Evolutionary conservation across 139 green algal species (phyloP), one percentile per base, ranked within the genome.

Genomic region (Chlorella vulgaris): DNA sequence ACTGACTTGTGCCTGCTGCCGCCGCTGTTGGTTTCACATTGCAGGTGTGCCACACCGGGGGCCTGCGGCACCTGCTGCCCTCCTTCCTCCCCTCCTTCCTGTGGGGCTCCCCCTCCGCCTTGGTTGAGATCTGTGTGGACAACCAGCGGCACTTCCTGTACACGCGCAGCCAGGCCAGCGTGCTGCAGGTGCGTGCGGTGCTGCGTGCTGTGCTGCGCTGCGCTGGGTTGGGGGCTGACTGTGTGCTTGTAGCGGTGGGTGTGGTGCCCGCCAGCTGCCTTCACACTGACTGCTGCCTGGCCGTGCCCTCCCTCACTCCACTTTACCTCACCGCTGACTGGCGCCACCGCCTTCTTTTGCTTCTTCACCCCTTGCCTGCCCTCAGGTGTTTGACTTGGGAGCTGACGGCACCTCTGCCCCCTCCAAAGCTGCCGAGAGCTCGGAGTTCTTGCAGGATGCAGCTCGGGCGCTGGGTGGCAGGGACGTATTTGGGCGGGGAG

Each of bases 301-400:
- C n/a, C n/a, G n/a, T n/a, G n/a, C n/a, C n/a, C n/a, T n/a, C n/a
- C n/a, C n/a, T n/a, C n/a, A n/a, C n/a, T n/a, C n/a, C n/a, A n/a
- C n/a, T n/a, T n/a, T n/a, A n/a, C n/a, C n/a, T n/a, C n/a, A n/a
- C n/a, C n/a, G n/a, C n/a, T n/a, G n/a, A 58, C 47, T 58, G 47
- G 47, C 47, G 15, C 47, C 47, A n/a, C n/a, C n/a, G n/a, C n/a
- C n/a, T n/a, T n/a, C 47, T 58, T 10, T 58, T 58, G 47, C 47
- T 15, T n/a, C n/a, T n/a, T n/a, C n/a, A n/a, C 13, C 47, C 47
- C 47, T 58, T 58, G 15, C 47, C 15, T 58, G 47, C 47, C 15
- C 15, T 58, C 47, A 96, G 92, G 90, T 96, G 69, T 98, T 93
- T 86, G 96, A 98, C 85, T 83, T 99, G 40, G 96, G 96, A 3